Base-by-base conservation (phyloP, 371 early-diverging fungal species). In the Mortierella sp. region DNA sequence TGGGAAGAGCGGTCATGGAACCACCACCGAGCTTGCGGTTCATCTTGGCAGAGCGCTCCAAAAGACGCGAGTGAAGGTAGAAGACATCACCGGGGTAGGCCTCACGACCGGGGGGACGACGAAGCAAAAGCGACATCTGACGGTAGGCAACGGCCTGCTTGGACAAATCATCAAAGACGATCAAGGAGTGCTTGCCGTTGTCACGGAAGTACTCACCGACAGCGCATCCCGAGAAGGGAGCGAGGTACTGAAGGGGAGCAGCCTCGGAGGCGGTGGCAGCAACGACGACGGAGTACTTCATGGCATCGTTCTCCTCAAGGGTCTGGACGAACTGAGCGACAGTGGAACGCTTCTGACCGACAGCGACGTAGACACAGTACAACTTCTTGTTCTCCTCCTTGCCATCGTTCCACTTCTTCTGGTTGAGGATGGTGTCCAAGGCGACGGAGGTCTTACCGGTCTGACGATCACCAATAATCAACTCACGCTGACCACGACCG, bases 91-190 rank as follows among this genome's bases (percentile, higher is more conserved):
- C 96, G 74, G 96, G 97, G 90, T 97, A 97, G 71, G 97, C 97
- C 86, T 97, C 97, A 90, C 97, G 96, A 90, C 97, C 97, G 61
- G 97, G 97, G 70, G 96, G 97, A 93, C 97, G 96, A 87, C 97
- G 94, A 81, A 97, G 94, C 82, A 97, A 86, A 75, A 97, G 91
- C 52, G 96, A 96, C 97, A 97, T 95, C 86, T 97, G 96, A 91
- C 97, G 97, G 90, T 97, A 97, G 73, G 97, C 97, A 68, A 96
- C 97, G 85, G 97, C 97, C 85, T 97, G 97, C 90, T 96, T 97
- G 87, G 96, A 96, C 87, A 97, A 87, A 89, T 97, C 97, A 84
- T 97, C 97, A 86, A 95, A 97, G 86, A 97, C 94, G 87, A 97
- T 96, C 84, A 97, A 85, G 26, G 95, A 90, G 92, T 97, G 97